Evolutionary conservation across 1,284 basidiomycete species (phyloP).

Genomic region (Termitomyces sp.): DNA sequence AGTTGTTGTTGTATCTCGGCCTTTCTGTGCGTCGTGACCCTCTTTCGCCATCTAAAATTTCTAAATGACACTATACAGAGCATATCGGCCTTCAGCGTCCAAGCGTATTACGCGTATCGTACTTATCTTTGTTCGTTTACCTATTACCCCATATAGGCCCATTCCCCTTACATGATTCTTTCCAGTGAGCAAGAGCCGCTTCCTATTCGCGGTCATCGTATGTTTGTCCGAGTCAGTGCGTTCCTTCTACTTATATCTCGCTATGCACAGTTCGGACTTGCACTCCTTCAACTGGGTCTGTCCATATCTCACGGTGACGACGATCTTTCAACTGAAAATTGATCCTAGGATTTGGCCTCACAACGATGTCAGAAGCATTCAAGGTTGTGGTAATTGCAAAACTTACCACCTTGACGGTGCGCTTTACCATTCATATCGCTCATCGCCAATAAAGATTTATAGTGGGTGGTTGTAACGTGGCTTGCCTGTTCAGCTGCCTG

Average conservation of each 20-base stretch:
- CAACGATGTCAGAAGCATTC: slow-evolving; percentile 4
- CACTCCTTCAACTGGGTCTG: slow-evolving; percentile 2
- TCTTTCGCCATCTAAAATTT: not conserved
- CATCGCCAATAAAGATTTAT: not conserved
- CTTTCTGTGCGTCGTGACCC: not conserved
- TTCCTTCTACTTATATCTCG: not conserved
- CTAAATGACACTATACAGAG: not conserved
- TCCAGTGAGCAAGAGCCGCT: not conserved
- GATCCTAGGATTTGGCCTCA: slow-evolving; percentile 7
- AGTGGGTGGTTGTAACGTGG: slow-evolving; percentile 6
- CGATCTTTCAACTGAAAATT: not conserved
- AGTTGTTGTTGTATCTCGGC: slow-evolving; percentile 1
- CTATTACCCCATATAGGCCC: too few relatives aligned
- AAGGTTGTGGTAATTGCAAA: not conserved
- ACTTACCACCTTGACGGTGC: not conserved
- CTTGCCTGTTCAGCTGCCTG: slow-evolving; percentile 3
- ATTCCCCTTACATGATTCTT: not conserved
- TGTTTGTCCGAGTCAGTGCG: not conserved
- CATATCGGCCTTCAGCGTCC: not conserved
- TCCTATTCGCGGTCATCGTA: not conserved
- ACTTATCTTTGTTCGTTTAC: not conserved
- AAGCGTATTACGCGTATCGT: slow-evolving; percentile 3
- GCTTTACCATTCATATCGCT: not conserved
- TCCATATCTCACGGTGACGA: not conserved
- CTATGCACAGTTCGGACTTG: not conserved